phyloP scores from a whole-genome alignment of 75 land plant genomes.

The Selaginella tamariscina region DNA sequence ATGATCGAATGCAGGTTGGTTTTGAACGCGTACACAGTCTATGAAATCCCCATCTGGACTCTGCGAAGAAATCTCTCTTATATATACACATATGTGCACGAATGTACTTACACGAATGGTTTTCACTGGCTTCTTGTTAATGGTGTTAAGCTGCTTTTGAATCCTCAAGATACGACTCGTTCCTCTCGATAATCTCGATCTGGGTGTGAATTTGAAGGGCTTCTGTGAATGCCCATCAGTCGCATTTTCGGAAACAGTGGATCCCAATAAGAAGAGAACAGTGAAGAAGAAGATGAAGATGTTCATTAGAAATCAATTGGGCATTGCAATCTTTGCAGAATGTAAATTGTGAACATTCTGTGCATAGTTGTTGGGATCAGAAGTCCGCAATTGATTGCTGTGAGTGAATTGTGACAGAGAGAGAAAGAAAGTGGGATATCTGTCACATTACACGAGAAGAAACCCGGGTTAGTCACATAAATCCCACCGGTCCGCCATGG shows the following conservation, averaged over 20 bases:
- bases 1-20: constrained; percentile 24
- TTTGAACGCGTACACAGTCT: constrained; percentile 20
- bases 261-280: neutral
- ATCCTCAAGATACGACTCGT: neutral
- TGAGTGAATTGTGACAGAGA: no score
- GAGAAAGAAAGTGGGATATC: no score
- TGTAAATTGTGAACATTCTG: no score
- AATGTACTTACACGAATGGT: neutral
- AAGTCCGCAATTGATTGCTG: no score
- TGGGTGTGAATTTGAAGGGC: neutral
- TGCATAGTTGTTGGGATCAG: no score
- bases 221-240: neutral
- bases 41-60: constrained; percentile 21
- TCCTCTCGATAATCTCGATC: neutral
- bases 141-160: neutral
- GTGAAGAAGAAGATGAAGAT: neutral
- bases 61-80: constrained; percentile 1
- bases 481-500: no score
- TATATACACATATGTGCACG: neutral
- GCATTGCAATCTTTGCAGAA: no score
- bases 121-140: neutral
- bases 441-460: no score
- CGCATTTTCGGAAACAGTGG: neutral
- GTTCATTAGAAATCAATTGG: no score
- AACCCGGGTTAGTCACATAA: no score